Conservation (phyloP, 2,329 filamentous ascomycete genomes). For the Hypoxylon sp. region DNA sequence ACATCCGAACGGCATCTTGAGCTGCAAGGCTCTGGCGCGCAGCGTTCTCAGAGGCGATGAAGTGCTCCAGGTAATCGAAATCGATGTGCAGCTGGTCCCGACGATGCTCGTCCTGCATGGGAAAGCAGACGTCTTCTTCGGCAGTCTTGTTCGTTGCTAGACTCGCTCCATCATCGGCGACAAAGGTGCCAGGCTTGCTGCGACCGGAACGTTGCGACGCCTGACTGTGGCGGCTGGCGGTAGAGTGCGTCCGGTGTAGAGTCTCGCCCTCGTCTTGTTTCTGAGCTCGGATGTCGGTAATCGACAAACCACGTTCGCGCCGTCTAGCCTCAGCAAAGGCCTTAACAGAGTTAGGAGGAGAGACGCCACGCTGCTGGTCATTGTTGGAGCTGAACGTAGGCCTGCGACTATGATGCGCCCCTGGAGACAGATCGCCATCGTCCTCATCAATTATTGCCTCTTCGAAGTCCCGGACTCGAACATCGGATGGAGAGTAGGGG, state of each 20-base stretch:
- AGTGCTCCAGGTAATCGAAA: conserved; percentile 93
- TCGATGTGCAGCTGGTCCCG: conserved; percentile 85
- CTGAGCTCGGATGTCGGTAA: conserved; percentile 55
- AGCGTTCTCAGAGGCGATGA: conserved; percentile 71
- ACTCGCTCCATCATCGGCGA: conserved; percentile 67
- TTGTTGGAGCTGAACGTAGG: conserved; percentile 64
- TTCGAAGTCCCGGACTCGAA: conserved; percentile 80
- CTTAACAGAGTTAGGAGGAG: conserved; percentile 96
- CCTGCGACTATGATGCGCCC: conserved; percentile 57
- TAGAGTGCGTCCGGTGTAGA: conserved; percentile 75
- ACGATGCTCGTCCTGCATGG: conserved; percentile 70
- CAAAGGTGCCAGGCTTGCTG: conserved; percentile 63
- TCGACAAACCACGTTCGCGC: conserved; percentile 75
- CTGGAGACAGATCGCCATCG: conserved; percentile 55
- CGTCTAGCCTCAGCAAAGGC: conserved; percentile 92
- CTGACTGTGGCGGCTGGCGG: conserved; percentile 68
- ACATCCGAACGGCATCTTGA: conserved; percentile 59
- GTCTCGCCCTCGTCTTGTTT: conserved; percentile 58
- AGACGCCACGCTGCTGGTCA: conserved; percentile 73
- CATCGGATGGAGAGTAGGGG: conserved; percentile 50
- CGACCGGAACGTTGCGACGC: conserved; percentile 51
- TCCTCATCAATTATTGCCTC: conserved; percentile 84
- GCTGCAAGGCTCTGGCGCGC: conserved; percentile 59
- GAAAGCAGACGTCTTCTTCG: conserved; percentile 90
- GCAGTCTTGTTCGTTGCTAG: conserved; percentile 73